Percentiles rank a stretch among this genome's conserved stretches.
These are phyloP conservation scores for Sarcocystis neurona DNA, from an alignment of 169 alveolate genomes.

Conservation along the genomic window DNA sequence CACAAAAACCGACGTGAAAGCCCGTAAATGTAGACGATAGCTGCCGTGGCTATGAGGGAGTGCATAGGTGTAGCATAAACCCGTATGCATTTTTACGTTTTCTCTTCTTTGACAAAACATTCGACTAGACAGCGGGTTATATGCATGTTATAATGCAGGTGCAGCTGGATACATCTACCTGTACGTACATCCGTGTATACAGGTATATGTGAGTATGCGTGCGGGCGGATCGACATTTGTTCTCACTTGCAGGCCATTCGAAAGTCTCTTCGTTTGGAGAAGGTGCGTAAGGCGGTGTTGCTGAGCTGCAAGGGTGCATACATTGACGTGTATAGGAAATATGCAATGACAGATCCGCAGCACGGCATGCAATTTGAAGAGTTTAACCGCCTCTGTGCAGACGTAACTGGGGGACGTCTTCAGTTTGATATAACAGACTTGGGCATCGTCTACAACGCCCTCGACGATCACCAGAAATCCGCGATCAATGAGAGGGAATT, in stretches of 20 bases:
- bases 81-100: too few relatives aligned
- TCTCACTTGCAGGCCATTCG: slow-evolving; percentile 74
- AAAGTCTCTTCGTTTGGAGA: slow-evolving; percentile 85
- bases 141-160: too few relatives aligned
- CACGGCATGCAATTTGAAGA: slow-evolving; percentile 92
- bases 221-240: too few relatives aligned
- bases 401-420: slow-evolving; percentile 83
- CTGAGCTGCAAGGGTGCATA: slow-evolving; percentile 81
- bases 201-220: too few relatives aligned
- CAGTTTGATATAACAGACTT: slow-evolving; percentile 87
- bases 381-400: slow-evolving; percentile 88
- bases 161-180: too few relatives aligned
- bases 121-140: too few relatives aligned
- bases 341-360: slow-evolving; percentile 87
- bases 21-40: too few relatives aligned
- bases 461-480: slow-evolving; percentile 88
- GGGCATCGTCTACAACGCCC: slow-evolving; percentile 84
- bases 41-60: too few relatives aligned
- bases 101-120: too few relatives aligned
- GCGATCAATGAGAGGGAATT: slow-evolving; percentile 90
- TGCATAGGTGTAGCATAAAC: too few relatives aligned
- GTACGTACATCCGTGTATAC: too few relatives aligned
- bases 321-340: slow-evolving; percentile 83
- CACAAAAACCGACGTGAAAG: too few relatives aligned
- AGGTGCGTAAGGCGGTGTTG: slow-evolving; percentile 80